A percentile compares a stretch with the other conserved stretches of the same genome.
These are phyloP conservation scores for Penicillium odoratum DNA, from an alignment of 495 filamentous ascomycete species.

Conservation along the genomic window DNA sequence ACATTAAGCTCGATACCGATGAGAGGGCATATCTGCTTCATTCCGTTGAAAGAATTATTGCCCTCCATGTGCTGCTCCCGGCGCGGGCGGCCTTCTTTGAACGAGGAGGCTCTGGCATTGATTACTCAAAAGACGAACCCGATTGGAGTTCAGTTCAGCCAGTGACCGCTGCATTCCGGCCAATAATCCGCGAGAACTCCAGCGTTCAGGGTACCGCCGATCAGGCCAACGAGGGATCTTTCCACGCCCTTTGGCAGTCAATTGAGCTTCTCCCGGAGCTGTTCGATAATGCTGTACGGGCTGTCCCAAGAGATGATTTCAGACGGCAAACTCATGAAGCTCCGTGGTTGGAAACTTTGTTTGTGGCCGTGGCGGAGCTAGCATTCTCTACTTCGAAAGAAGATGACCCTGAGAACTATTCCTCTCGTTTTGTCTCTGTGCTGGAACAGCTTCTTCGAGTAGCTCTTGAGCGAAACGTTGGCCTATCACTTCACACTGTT, in stretches of 20 bases:
- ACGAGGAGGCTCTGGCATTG: slow-evolving; percentile 43
- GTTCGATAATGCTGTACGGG: slow-evolving; percentile 53
- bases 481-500: slow-evolving; percentile 45
- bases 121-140: slow-evolving; percentile 45
- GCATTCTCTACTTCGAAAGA: slow-evolving; percentile 43
- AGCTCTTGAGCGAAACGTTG: slow-evolving; percentile 40
- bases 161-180: slow-evolving; percentile 41
- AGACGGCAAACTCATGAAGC: slow-evolving; percentile 57
- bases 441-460: slow-evolving; percentile 46
- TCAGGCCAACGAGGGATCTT: slow-evolving; percentile 9
- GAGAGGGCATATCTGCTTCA: slow-evolving; percentile 39
- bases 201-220: slow-evolving; percentile 10
- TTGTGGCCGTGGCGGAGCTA: slow-evolving; percentile 53
- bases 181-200: slow-evolving; percentile 34
- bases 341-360: slow-evolving; percentile 67
- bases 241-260: slow-evolving; percentile 32
- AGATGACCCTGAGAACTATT: slow-evolving; percentile 29
- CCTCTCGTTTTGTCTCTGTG: slow-evolving; percentile 35
- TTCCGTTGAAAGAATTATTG: slow-evolving; percentile 61
- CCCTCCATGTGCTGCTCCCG: slow-evolving; percentile 70
- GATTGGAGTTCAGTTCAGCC: slow-evolving; percentile 49
- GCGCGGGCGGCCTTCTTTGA: slow-evolving; percentile 57
- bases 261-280: slow-evolving; percentile 28
- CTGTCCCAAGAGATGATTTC: slow-evolving; percentile 52
- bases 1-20: slow-evolving; percentile 38